Conservation (phyloP, 2,329 filamentous ascomycete species). For the Plenodomus tracheiphilus region DNA sequence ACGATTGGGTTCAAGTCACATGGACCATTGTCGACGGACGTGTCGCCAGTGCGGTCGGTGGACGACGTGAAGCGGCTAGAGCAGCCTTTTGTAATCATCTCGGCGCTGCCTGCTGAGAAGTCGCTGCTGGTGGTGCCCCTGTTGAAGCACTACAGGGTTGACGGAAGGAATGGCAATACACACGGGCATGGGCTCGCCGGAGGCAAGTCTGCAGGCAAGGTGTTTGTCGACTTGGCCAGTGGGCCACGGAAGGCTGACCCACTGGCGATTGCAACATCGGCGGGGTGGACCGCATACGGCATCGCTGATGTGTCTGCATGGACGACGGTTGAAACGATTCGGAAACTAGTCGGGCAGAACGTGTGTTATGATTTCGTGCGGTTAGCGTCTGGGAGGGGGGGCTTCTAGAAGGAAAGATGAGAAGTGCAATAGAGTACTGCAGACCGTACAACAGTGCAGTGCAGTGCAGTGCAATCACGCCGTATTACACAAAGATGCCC, state of each 20-base stretch:
- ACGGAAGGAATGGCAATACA: constrained; percentile 45
- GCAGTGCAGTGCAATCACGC: not conserved
- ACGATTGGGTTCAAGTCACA: constrained; percentile 75
- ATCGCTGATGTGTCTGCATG: constrained; percentile 80
- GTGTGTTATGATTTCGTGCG: constrained; percentile 86
- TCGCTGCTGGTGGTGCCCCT: constrained; percentile 77
- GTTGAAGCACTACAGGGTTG: constrained; percentile 68
- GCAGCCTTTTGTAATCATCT: constrained; percentile 80
- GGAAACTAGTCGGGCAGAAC: constrained; percentile 80
- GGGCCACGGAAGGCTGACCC: constrained; percentile 69
- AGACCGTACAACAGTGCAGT: no score
- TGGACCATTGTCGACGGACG: constrained; percentile 63
- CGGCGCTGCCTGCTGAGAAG: constrained; percentile 77
- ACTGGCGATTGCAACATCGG: constrained; percentile 68
- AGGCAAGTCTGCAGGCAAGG: constrained; percentile 56
- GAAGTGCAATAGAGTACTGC: no score
- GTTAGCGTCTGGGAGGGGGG: constrained; percentile 64
- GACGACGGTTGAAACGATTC: constrained; percentile 79
- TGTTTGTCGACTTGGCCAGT: constrained; percentile 79
- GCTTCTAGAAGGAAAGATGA: constrained; percentile 56
- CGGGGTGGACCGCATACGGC: constrained; percentile 79
- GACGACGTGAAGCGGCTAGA: constrained; percentile 81
- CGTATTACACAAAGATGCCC: constrained; percentile 1
- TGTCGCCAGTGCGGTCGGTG: constrained; percentile 68
- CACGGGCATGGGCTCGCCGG: constrained; percentile 22